Evolutionary conservation across 805 yeast species (phyloP), one percentile per base, ranked within the genome.

Genomic region (Candida vaughaniae): DNA sequence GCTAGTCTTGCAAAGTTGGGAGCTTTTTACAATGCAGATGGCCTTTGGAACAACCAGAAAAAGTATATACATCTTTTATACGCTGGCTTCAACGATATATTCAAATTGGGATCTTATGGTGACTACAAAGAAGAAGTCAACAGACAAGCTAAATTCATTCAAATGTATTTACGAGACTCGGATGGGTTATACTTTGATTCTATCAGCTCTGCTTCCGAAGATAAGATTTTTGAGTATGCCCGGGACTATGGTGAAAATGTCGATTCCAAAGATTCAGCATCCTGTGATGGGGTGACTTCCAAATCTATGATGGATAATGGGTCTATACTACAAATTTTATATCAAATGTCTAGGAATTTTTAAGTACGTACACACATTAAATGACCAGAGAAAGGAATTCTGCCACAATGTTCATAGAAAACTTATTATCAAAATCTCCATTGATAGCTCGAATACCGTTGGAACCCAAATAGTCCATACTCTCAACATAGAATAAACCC

Each of bases 401-500:
- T 6, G 37, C 35, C 10, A 35, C 35, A 5, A 33, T 22, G 12
- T 18, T 25, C 32, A 40, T 39, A 4, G 42, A 43, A 32, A 33
- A 51, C 30, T 51, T 51, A 11, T 35, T 43, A 6, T 44, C 46
- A 39, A 58, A 58, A n/a, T 55, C 47, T 7, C 62, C 65, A 0
- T 37, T 45, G 4, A 57, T 33, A 1, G 61, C 66, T 8, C 36
- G 39, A 23, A 40, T 27, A n/a, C 43, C 46, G 2, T 62, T 62
- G 4, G 37, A 22, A n/a, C 55, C 48, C 22, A 51, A 31, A 43
- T 45, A 62, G 39, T 61, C 66, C n/a, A 59, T 46, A 29, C 60
- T 46, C 43, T 63, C 69, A 6, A 62, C 63, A 41, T 58, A 60
- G 22, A 61, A 56, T 38, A 60, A 32, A 3, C 58, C 54, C 25